Base-by-base conservation (phyloP, 495 filamentous ascomycete genomes). In the Daldinia decipiens region DNA sequence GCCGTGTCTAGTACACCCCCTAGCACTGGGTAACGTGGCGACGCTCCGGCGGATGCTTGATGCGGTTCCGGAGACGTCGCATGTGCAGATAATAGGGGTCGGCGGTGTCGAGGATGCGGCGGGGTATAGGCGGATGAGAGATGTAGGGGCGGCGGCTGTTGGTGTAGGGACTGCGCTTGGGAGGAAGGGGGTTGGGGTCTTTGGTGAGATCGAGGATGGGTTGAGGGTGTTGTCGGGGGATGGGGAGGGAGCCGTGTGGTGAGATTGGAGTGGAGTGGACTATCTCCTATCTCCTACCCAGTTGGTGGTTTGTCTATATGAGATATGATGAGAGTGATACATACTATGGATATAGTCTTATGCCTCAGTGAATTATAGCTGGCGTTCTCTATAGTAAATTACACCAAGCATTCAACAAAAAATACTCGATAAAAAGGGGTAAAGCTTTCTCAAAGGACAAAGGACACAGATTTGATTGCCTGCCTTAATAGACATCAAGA, bases 21-120 rank as follows among this genome's bases (percentile, higher is more conserved):
- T 93, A 1, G 89, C 91, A n/a, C 74, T 93, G 29, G 91, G 91
- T 12, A 93, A 93, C 71, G 90, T 93, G 24, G 77, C 75, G 43
- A 88, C 86, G 7, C 78, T 93, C 19, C 76, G 88, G 19, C 69
- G 70, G 52, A 69, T 89, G 82, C 70, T 92, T 31, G 85, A 89
- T 70, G 78, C 78, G 57, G 32, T 43, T 3, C 27, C 31, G 32
- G 67, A 69, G 1, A 71, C 78, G 53, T 57, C 73, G 13, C 76
- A 80, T 27, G 78, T 93, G 27, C 71, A 75, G 5, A 78, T 93
- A 32, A 86, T 93, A 59, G 91, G 91, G 0, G 83, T 91, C 4
- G 91, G 91, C 0, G 91, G 91, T 0, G 91, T 93, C 1, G 71
- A 76, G 21, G 88, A 91, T 76, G 78, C 67, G 4, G 84, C 68